Evolutionary conservation across 345 rosid genomes (phyloP).

Genomic region (Populus simonii): DNA sequence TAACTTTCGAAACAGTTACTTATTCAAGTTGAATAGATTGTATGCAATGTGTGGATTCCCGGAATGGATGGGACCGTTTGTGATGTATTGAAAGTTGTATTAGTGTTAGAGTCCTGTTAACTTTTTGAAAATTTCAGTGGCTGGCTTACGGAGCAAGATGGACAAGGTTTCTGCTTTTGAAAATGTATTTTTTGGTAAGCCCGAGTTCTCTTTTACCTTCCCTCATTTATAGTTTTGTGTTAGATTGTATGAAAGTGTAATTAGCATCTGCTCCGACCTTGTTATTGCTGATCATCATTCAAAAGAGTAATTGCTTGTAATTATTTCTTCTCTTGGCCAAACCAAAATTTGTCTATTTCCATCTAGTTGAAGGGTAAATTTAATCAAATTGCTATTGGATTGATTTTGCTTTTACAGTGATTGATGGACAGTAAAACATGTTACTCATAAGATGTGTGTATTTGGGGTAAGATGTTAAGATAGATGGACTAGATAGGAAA

Average conservation of each 20-base stretch:
- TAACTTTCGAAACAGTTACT: conserved; percentile 30
- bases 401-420: too few relatives aligned
- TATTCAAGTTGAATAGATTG: not conserved
- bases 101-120: conserved; percentile 9
- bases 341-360: too few relatives aligned
- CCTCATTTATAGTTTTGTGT: conserved; percentile 3
- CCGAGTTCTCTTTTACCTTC: conserved; percentile 8
- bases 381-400: too few relatives aligned
- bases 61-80: not conserved
- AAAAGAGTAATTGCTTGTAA: too few relatives aligned
- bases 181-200: conserved; percentile 53
- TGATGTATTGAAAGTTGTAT: not conserved
- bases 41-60: conserved; percentile 9
- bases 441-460: too few relatives aligned
- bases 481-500: too few relatives aligned
- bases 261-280: not conserved
- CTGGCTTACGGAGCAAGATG: conserved; percentile 62
- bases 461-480: too few relatives aligned
- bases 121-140: conserved; percentile 44
- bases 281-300: too few relatives aligned
- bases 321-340: too few relatives aligned
- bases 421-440: too few relatives aligned
- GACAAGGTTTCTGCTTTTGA: conserved; percentile 53
- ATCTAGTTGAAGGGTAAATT: too few relatives aligned
- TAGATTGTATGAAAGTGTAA: not conserved